phyloP scores from a whole-genome alignment of 202 grass and related monocot species.

The Tripidium arundinaceum region DNA sequence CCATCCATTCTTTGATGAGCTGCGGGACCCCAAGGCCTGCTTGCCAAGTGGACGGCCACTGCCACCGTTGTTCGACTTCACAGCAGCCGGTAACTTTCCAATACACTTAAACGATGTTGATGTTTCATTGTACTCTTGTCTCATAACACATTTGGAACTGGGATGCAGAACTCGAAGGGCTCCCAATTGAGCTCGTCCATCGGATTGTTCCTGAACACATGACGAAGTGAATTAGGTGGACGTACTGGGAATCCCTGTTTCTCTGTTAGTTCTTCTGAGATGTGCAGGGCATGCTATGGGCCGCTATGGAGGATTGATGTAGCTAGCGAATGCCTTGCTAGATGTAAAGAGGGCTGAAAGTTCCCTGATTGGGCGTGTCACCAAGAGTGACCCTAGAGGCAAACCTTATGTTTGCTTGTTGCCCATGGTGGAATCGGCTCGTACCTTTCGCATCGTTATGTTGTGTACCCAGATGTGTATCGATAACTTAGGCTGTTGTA shows the following conservation, averaged over 20 bases:
- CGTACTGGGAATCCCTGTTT: not conserved
- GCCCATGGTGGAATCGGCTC: not conserved
- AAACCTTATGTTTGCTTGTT: slow-evolving; percentile 7
- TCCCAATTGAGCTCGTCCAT: slow-evolving; percentile 66
- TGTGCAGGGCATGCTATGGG: not conserved
- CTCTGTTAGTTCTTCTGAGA: not conserved
- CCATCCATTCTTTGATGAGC: slow-evolving; percentile 90
- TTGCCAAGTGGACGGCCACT: slow-evolving; percentile 64
- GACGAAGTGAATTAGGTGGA: slow-evolving; percentile 46
- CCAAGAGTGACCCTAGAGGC: not conserved
- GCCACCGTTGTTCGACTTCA: slow-evolving; percentile 67
- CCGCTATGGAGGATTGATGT: not conserved
- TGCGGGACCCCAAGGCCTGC: slow-evolving; percentile 58
- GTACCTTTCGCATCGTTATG: not conserved
- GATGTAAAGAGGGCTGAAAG: slow-evolving; percentile 8
- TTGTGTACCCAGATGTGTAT: slow-evolving; percentile 1
- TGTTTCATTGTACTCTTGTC: not conserved
- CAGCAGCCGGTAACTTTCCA: slow-evolving; percentile 41
- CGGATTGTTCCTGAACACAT: slow-evolving; percentile 66
- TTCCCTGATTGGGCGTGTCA: not conserved
- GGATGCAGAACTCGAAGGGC: slow-evolving; percentile 65
- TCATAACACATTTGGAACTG: not conserved
- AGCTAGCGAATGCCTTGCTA: slow-evolving; percentile 9
- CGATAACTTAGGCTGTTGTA: slow-evolving; percentile 31
- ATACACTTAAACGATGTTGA: not conserved